Evolutionary conservation across 306 rosid genomes (phyloP), one percentile per base, ranked within the genome.

Genomic region (Adenanthera pavonina): DNA sequence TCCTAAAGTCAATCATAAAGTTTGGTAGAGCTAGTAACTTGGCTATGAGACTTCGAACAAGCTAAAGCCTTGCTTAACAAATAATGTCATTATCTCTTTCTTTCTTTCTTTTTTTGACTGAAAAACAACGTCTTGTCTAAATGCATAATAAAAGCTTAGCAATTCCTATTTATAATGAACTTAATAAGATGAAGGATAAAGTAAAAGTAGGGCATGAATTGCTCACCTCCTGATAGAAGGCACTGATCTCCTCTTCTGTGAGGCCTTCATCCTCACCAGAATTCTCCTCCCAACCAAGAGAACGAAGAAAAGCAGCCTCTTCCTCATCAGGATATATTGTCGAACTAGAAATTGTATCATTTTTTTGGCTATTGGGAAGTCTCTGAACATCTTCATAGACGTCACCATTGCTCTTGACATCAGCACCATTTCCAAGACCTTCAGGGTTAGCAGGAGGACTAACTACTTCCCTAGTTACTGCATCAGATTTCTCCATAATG

Each of bases 241-340:
- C 76, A 88, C 78, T 89, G 74, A 96, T 96, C 91, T 96, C 99
- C 87, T 96, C 99, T 75, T 96, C 98, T 2, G 99, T 96, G 34
- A 93, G 97, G 52, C 97, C 99, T 51, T 78, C 99, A 79, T 95
- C 97, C 87, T 94, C 98, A 69, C 92, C 97, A 78, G 89, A 86
- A 87, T 84, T 88, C 84, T 96, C 99, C 60, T 89, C 98, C 99
- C 99, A 96, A 72, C 99, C 99, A 83, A 95, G 98, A 66, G 99
- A 96, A 62, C 94, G 94, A 72, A 96, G 98, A 84, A 96, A 96
- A 59, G 97, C 95, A 85, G 89, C 92, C 86, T 96, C 99, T 90
- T 96, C 97, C 85, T 93, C 99, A 74, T 93, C 97, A 3, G 89
- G 88, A 81, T 78, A 81, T 69, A 84, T 78, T 13, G 89, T 79